These are phyloP conservation scores for Fragilaria radians DNA, from an alignment of 108 stramenopile species.

Conservation along the genomic window DNA sequence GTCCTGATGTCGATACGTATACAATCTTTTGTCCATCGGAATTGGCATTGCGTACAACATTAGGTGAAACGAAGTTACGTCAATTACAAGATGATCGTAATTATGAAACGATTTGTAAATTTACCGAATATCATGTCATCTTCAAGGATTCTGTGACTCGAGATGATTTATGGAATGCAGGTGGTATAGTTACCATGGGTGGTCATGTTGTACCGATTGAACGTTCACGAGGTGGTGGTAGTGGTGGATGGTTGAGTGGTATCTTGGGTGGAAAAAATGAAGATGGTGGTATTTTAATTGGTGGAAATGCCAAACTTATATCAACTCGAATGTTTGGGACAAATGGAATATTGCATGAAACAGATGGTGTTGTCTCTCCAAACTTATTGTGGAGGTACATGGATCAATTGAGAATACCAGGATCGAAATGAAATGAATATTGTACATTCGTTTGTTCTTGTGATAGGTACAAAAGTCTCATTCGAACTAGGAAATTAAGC, in stretches of 20 bases:
- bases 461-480: too few relatives aligned
- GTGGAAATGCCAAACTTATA: constrained; percentile 48
- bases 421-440: constrained; percentile 41
- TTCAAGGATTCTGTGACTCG: constrained; percentile 49
- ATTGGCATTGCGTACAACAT: constrained; percentile 31
- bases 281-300: constrained; percentile 63
- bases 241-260: too few relatives aligned
- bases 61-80: constrained; percentile 50
- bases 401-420: constrained; percentile 72
- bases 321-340: constrained; percentile 35
- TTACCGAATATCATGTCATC: constrained; percentile 69
- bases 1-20: constrained; percentile 12
- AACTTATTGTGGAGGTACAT: constrained; percentile 63
- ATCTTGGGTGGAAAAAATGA: constrained; percentile 74
- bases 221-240: constrained; percentile 45
- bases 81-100: constrained; percentile 72
- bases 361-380: constrained; percentile 64
- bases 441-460: too few relatives aligned
- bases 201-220: constrained; percentile 56
- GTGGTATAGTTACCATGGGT: constrained; percentile 59
- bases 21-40: constrained; percentile 76
- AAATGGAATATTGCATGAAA: constrained; percentile 57
- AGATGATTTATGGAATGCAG: constrained; percentile 40
- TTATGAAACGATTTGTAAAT: constrained; percentile 57
- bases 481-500: too few relatives aligned